Evolutionary conservation across 2,329 filamentous ascomycete species (phyloP), one percentile per base, ranked within the genome.

Genomic region (Pestalotiopsis sp.): DNA sequence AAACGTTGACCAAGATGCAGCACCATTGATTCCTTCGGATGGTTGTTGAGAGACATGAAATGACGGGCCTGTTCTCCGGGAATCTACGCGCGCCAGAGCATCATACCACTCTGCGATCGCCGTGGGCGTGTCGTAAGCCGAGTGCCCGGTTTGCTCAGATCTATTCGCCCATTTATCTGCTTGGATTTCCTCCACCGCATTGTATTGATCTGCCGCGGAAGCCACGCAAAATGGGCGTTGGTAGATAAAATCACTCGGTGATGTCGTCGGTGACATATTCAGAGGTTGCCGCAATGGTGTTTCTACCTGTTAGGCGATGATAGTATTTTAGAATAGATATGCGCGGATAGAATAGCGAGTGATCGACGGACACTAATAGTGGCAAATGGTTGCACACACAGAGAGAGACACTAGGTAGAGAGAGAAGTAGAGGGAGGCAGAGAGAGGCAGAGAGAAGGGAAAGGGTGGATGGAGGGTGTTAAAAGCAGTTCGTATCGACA

Each of bases 181-280:
- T 27, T 39, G n/a, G 13, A 17, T n/a, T 2, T 36, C 3, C 9
- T 62, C 14, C 13, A 62, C 14, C 14, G 59, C 13, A 14, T n/a
- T 20, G 9, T 9, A 2, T n/a, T 62, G 14, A 23, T 5, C 11
- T 12, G 17, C 31, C 38, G 59, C 20, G 56, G 58, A 60, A 36
- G 41, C 17, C 23, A 56, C 57, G 31, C n/a, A 20, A 31, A 14
- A 36, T 62, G 31, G 36, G 17, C 58, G 60, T 14, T 63, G 49
- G 38, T 70, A 70, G 58, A 67, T 69, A 39, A 69, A 68, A 17
- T 52, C 67, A 68, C 71, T 74, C 45, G 72, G 70, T 23, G 73
- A 73, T 66, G 60, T 68, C 13, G 36, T 62, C 23, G 61, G 41
- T 38, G 61, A 57, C 70, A 49, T 68, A 65, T 68, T 70, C 20